Evolutionary conservation across 306 rosid species (phyloP).

Genomic region (Cicer chorassanicum): DNA sequence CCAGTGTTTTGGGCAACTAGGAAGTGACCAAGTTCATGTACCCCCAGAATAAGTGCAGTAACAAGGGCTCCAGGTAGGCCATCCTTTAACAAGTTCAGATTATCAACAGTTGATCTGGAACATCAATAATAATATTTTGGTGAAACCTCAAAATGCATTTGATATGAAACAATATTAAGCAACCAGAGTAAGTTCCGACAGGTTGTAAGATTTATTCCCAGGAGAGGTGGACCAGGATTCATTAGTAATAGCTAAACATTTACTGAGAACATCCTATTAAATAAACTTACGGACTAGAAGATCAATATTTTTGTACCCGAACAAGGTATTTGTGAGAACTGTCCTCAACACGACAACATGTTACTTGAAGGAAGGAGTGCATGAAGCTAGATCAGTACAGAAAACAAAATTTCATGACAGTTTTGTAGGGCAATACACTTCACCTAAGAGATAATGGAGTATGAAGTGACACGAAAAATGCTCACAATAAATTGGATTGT

Average conservation of each 20-base stretch:
- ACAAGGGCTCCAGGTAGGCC: constrained; percentile 90
- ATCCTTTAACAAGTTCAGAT: constrained; percentile 82
- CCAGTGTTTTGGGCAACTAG: constrained; percentile 65
- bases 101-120: constrained; percentile 86
- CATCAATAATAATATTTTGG: constrained; percentile 46
- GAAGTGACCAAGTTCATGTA: constrained; percentile 83
- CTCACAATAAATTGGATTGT: constrained; percentile 87
- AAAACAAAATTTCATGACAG: constrained; percentile 26
- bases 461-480: constrained; percentile 14
- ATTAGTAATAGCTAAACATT: constrained; percentile 34
- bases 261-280: constrained; percentile 37
- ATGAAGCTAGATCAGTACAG: constrained; percentile 36
- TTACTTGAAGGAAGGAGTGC: constrained; percentile 21
- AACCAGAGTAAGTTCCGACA: constrained; percentile 19
- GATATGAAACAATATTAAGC: constrained; percentile 34
- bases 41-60: constrained; percentile 78
- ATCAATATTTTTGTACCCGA: constrained; percentile 18
- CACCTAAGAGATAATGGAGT: constrained; percentile 29
- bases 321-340: constrained; percentile 21
- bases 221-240: constrained; percentile 33
- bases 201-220: constrained; percentile 27
- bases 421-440: constrained; percentile 13
- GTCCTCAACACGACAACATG: constrained; percentile 29
- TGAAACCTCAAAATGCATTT: constrained; percentile 46
- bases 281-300: constrained; percentile 22